Conservation (phyloP, 2,329 filamentous ascomycete species). For the Talaromyces sp. region DNA sequence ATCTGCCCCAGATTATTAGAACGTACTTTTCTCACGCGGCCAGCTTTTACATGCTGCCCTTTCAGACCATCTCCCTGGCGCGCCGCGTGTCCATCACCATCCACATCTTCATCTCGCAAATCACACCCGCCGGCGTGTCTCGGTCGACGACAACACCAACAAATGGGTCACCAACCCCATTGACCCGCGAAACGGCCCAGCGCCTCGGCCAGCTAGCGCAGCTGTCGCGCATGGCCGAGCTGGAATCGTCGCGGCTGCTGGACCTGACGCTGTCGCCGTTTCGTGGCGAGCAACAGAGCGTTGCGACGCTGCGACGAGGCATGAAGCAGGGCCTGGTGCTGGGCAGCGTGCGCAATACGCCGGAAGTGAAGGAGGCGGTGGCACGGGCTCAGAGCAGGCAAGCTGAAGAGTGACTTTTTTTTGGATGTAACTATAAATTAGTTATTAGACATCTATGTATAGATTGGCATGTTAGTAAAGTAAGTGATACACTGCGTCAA, state of each 20-base stretch:
- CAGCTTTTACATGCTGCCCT: constrained; percentile 63
- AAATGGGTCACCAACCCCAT: constrained; percentile 15
- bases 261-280: constrained; percentile 79
- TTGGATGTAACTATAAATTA: too few relatives aligned
- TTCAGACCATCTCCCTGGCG: constrained; percentile 72
- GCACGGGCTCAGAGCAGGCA: constrained; percentile 57
- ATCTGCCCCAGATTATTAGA: constrained; percentile 27
- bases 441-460: too few relatives aligned
- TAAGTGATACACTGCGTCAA: neutral
- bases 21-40: constrained; percentile 19
- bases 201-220: constrained; percentile 65
- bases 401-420: too few relatives aligned
- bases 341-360: constrained; percentile 74
- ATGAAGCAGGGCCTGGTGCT: constrained; percentile 85
- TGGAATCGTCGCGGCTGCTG: constrained; percentile 66
- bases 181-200: constrained; percentile 50
- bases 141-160: constrained; percentile 21
- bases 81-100: constrained; percentile 72
- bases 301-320: constrained; percentile 62
- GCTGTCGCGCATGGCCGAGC: constrained; percentile 56
- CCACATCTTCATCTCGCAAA: constrained; percentile 78
- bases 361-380: constrained; percentile 77
- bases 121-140: constrained; percentile 59
- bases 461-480: too few relatives aligned
- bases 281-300: constrained; percentile 62